Evolutionary conservation across 2,329 filamentous ascomycete species (phyloP), one percentile per base, ranked within the genome.

Genomic region (Hypoxylon sp.): DNA sequence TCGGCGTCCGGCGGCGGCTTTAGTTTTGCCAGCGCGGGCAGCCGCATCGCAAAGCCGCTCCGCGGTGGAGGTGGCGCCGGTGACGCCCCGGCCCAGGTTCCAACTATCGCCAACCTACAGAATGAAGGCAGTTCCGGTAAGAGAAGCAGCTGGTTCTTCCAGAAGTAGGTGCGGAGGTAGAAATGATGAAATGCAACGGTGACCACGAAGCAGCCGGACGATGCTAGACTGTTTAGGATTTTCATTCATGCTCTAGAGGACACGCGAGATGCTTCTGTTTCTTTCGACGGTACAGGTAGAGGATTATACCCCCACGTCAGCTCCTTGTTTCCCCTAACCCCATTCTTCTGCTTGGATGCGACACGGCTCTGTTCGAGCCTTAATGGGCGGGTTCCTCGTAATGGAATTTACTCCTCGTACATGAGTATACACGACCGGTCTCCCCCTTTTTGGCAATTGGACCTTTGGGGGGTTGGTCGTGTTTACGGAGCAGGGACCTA

Each of bases 81-180:
- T 57, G 81, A 80, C 8, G 79, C 78, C 15, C 77, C 80, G 21
- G 81, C 84, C 8, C 76, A 81, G 52, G 86, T 87, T 70, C 88
- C 88, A 8, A 84, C 87, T 29, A 85, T 91, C 72, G 82, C 86
- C 71, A 86, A 81, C 74, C 81, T 90, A 78, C 86, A 90, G 80
- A 88, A 84, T 75, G 88, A 90, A 78, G 81, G 81, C 72, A 78
- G 74, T 74, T 78, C 79, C 73, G 86, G 82, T 81, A 93, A 92
- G 87, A 86, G 91, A 75, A 89, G 86, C 75, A 92, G 89, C 79
- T 92, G 90, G 90, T 92, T 92, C 82, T 92, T 91, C 80, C 89
- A 90, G 80, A 89, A 90, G 64, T 79, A 75, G 35, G 35, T n/a
- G 52, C 42, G n/a, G 59, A 63, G 35, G 13, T 35, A 35, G 19